Conservation (phyloP, 176 grass and related monocot genomes). For the Avena insularis region DNA sequence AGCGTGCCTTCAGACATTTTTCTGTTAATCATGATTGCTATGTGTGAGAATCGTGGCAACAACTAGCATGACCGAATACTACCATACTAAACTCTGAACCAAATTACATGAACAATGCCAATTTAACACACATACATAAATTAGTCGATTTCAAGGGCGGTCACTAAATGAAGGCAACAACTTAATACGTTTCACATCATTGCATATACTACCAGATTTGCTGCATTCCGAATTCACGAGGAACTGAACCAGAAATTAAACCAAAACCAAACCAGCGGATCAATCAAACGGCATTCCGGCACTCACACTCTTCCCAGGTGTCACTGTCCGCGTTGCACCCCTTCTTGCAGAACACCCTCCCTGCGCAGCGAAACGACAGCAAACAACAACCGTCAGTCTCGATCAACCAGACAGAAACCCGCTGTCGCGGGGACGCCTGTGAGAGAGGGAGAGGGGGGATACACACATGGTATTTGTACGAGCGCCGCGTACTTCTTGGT, state of each 20-base stretch:
- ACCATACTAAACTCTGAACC: neutral
- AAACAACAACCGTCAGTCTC: neutral
- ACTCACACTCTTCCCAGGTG: constrained; percentile 95
- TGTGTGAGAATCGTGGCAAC: neutral
- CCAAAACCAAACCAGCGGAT: neutral
- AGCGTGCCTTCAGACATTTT: neutral
- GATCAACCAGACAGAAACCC: neutral
- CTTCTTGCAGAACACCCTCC: constrained; percentile 99
- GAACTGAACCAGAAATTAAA: constrained; percentile 1
- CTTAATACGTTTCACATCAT: neutral
- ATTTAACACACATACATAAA: neutral
- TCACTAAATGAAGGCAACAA: neutral
- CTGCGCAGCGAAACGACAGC: constrained; percentile 45
- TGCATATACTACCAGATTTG: neutral
- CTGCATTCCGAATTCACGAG: neutral
- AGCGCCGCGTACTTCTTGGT: constrained; percentile 91
- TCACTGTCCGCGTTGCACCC: constrained; percentile 87
- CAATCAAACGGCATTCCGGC: neutral
- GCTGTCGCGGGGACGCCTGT: neutral
- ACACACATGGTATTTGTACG: constrained; percentile 87
- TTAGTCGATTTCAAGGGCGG: neutral
- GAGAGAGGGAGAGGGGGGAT: neutral
- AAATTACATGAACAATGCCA: neutral
- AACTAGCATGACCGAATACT: neutral
- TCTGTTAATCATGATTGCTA: neutral